These are phyloP conservation scores for Scenedesmus sp. DNA, from an alignment of 163 green algal species.

Conservation along the genomic window DNA sequence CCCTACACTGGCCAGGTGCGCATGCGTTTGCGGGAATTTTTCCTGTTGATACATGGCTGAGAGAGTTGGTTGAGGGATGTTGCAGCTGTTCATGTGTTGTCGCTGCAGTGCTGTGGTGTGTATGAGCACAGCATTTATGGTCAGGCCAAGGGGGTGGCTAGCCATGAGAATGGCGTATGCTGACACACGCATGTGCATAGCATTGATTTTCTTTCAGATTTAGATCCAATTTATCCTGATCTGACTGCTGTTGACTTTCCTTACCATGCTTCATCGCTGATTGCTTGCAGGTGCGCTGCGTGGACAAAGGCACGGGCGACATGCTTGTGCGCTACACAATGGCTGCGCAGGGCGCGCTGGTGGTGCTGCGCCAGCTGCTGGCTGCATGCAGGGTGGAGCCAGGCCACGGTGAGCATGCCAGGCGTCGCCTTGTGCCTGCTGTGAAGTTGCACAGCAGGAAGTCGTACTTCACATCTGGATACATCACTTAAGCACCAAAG, in stretches of 20 bases:
- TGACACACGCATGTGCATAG: not conserved
- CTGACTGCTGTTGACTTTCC: not conserved
- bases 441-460: not conserved
- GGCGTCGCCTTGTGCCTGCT: not conserved
- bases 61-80: not conserved
- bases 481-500: not conserved
- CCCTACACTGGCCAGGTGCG: slow-evolving; percentile 49
- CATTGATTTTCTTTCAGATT: not conserved
- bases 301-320: slow-evolving; percentile 49
- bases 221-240: not conserved
- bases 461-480: not conserved
- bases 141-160: too few relatives aligned
- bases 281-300: slow-evolving; percentile 41
- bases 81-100: not conserved
- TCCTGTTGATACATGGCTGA: too few relatives aligned
- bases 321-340: slow-evolving; percentile 49
- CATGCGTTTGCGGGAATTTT: not conserved
- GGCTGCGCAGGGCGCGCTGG: slow-evolving; percentile 32
- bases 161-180: too few relatives aligned
- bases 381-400: not conserved
- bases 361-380: slow-evolving; percentile 43
- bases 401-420: not conserved
- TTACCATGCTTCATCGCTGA: not conserved
- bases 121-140: too few relatives aligned
- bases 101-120: not conserved